Evolutionary conservation across 495 filamentous ascomycete species (phyloP).

Genomic region (Penicillium riverlandense): DNA sequence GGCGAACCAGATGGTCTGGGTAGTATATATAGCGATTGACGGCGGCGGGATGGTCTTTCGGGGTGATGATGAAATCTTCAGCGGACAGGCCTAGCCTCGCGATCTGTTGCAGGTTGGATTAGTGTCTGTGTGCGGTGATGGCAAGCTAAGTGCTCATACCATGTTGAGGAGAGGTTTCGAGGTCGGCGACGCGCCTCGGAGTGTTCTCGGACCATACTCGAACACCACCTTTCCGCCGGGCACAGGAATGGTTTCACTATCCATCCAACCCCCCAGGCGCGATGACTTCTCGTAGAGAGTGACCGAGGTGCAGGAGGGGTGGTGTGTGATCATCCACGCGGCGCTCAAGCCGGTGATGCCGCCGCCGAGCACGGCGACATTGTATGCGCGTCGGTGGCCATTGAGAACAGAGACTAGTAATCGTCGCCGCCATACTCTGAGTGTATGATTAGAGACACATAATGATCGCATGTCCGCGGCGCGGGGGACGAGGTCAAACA

Average conservation of each 20-base stretch:
- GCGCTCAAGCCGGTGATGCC: conserved; percentile 85
- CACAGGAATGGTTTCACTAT: conserved; percentile 58
- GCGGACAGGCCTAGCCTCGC: conserved; percentile 48
- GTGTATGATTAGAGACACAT: conserved; percentile 14
- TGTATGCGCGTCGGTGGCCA: conserved; percentile 20
- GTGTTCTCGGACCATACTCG: conserved; percentile 78
- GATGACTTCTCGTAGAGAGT: conserved; percentile 70
- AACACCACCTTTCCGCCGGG: conserved; percentile 58
- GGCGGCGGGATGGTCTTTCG: conserved; percentile 40
- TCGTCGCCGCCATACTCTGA: conserved; percentile 10
- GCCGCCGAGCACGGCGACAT: conserved; percentile 73
- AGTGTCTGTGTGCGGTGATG: background rate
- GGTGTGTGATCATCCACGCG: conserved; percentile 63
- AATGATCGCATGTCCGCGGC: conserved; percentile 25
- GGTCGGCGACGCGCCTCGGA: conserved; percentile 47
- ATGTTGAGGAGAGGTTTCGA: conserved; percentile 47
- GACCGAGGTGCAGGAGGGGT: conserved; percentile 53
- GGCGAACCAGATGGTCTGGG: conserved; percentile 72
- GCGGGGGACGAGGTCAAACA: background rate
- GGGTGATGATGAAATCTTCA: conserved; percentile 53
- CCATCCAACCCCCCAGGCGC: conserved; percentile 78
- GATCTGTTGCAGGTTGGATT: conserved; percentile 41
- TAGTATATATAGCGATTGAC: conserved; percentile 84
- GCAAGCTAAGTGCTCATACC: conserved; percentile 31
- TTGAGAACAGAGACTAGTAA: conserved; percentile 9